Base-by-base conservation (phyloP, 257 asterid species). In the Leonotis leonurus region DNA sequence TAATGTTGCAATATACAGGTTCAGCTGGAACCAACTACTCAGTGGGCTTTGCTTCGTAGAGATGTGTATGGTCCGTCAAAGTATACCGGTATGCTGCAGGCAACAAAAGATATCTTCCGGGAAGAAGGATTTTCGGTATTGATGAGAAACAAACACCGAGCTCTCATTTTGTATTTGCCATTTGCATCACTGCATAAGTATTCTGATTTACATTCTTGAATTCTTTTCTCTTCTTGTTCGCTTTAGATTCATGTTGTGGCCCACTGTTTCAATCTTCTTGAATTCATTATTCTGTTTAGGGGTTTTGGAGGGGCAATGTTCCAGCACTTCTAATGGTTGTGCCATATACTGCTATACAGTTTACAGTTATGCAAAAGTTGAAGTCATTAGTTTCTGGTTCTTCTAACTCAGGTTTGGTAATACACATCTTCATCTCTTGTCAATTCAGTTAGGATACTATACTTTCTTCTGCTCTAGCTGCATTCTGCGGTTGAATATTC, bases 241-340 rank as follows among this genome's bases (percentile, higher is more conserved):
- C 6, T 1, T 29, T 29, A 29, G n/a, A n/a, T 29, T 29, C 6
- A 1, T 29, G 33, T 29, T 3, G 33, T 29, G 18, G 10, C 62
- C 30, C 41, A 18, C 8, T 14, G 20, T 56, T 21, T 26, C 33
- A n/a, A 37, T 35, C 17, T 17, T 3, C 56, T 69, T 51, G 49
- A 8, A 64, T 60, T 26, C 17, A 26, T 55, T 0, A 29, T 62
- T 69, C 55, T 6, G 21, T 32, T 3, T 74, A 91, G 98, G 96
- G 96, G 0, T 90, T 88, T 75, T 90, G 98, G 98, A 81, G 98
- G 73, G 97, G 98, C 40, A 90, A 90, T 22, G 95, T 88, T 21
- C 98, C 96, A 0, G 98, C 96, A 55, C 78, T 90, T 67, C 88
- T 90, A 62, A 90, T 90, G 98, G 91, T 84, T 58, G 84, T 88